Evolutionary conservation across 2,329 filamentous ascomycete species (phyloP).

Genomic region (Trichophyton benhamiae): DNA sequence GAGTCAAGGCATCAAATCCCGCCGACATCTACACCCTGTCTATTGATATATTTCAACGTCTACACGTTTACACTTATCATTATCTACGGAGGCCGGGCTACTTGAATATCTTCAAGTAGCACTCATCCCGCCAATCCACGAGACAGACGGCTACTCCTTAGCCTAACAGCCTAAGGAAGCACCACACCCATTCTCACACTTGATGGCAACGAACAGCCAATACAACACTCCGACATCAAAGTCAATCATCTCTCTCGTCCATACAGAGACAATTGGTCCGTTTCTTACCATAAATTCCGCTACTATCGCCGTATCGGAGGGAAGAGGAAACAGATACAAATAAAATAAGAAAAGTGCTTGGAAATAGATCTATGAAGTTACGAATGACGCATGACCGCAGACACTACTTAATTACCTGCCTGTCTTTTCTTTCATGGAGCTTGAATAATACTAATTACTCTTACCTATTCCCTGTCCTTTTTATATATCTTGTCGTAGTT

Average conservation of each 20-base stretch:
- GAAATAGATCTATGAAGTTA: conserved; percentile 1
- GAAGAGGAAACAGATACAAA: not conserved
- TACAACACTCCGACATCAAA: not conserved
- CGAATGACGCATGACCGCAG: not conserved
- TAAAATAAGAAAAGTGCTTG: not conserved
- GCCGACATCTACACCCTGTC: not conserved
- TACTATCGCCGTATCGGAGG: not conserved
- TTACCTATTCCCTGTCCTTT: not conserved
- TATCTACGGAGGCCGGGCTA: not conserved
- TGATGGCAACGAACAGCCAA: too few relatives aligned
- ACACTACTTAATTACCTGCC: not conserved
- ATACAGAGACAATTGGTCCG: not conserved
- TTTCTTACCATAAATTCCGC: not conserved
- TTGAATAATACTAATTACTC: not conserved
- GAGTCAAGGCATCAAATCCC: not conserved
- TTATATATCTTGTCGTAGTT: not conserved
- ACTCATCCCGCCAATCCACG: not conserved
- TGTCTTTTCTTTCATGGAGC: not conserved
- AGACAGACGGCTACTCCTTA: not conserved
- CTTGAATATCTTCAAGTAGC: not conserved
- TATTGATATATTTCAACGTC: not conserved
- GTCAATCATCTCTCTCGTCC: not conserved
- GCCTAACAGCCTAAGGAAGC: not conserved
- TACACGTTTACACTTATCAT: not conserved
- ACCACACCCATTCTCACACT: too few relatives aligned